phyloP scores from a whole-genome alignment of 176 grass and related monocot genomes.

The Musa itinerans region DNA sequence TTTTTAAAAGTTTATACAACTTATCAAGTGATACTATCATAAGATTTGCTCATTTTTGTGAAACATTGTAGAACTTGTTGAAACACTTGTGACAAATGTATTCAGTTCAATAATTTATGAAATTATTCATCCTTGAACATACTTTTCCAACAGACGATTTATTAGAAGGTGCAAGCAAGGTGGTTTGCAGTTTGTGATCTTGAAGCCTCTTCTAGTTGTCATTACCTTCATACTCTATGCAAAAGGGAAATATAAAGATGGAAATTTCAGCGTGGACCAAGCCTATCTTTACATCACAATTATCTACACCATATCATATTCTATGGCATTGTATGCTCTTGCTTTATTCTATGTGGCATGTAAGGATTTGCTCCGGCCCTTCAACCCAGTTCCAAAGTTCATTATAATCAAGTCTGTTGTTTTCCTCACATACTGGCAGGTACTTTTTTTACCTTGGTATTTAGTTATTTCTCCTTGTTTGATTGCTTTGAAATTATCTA shows the following conservation, averaged over 20 bases:
- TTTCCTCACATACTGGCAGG: conserved; percentile 99
- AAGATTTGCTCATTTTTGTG: not conserved
- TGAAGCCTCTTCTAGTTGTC: conserved; percentile 97
- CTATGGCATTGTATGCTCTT: conserved; percentile 77
- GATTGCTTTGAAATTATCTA: not conserved
- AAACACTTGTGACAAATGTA: not conserved
- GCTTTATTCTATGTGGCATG: conserved; percentile 89
- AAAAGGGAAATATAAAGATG: conserved; percentile 90
- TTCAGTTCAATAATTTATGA: not conserved
- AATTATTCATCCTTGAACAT: not conserved
- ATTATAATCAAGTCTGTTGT: conserved; percentile 98
- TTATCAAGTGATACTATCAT: not conserved
- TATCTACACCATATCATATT: conserved; percentile 94
- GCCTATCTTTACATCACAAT: conserved; percentile 97
- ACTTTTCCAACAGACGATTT: conserved; percentile 60
- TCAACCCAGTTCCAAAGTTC: conserved; percentile 93
- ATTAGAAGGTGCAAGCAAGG: conserved; percentile 99
- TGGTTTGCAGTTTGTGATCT: conserved; percentile 94
- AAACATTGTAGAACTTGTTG: not conserved
- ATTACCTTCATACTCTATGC: conserved; percentile 98
- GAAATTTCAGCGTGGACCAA: conserved; percentile 88
- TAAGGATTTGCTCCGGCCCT: conserved; percentile 79
- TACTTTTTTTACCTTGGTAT: conserved; percentile 15
- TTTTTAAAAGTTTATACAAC: not conserved
- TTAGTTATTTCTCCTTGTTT: not conserved